Conservation (phyloP, 75 land plant species). For the Isoetes taiwanensis region DNA sequence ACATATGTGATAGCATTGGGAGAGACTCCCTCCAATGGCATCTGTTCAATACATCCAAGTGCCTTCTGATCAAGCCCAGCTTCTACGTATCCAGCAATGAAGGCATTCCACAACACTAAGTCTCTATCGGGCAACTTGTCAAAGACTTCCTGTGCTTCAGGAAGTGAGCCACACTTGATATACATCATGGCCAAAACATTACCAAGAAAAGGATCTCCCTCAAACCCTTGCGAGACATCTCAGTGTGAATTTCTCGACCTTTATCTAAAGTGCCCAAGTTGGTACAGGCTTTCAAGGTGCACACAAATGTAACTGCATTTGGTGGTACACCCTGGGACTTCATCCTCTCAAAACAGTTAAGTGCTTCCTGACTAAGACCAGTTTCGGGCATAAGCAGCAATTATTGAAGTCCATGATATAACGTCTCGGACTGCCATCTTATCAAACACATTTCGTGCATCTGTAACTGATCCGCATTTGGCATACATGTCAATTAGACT, state of each 20-base stretch:
- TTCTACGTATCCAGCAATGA: constrained; percentile 14
- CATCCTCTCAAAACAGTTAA: constrained; percentile 25
- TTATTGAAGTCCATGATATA: constrained; percentile 34
- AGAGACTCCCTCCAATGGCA: neutral
- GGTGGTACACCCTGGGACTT: constrained; percentile 8
- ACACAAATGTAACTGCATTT: constrained; percentile 11
- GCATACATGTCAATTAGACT: constrained; percentile 18
- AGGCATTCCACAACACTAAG: constrained; percentile 6
- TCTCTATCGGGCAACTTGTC: constrained; percentile 5
- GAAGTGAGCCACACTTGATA: constrained; percentile 1
- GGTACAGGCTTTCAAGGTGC: neutral
- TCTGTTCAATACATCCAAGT: constrained; percentile 4
- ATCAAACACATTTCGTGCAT: constrained; percentile 22
- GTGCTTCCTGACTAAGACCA: constrained; percentile 22
- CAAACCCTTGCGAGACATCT: neutral
- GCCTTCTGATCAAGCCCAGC: constrained; percentile 7
- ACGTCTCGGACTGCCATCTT: constrained; percentile 20
- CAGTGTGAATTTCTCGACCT: constrained; percentile 10
- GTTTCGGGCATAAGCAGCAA: constrained; percentile 30
- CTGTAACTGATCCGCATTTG: constrained; percentile 14
- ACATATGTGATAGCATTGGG: constrained; percentile 11
- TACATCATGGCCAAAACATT: constrained; percentile 11
- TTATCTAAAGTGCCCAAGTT: constrained; percentile 1
- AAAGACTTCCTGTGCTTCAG: neutral
- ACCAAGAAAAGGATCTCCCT: neutral